Conservation (phyloP, 1,139 yeast species). For the Candida anutae region DNA sequence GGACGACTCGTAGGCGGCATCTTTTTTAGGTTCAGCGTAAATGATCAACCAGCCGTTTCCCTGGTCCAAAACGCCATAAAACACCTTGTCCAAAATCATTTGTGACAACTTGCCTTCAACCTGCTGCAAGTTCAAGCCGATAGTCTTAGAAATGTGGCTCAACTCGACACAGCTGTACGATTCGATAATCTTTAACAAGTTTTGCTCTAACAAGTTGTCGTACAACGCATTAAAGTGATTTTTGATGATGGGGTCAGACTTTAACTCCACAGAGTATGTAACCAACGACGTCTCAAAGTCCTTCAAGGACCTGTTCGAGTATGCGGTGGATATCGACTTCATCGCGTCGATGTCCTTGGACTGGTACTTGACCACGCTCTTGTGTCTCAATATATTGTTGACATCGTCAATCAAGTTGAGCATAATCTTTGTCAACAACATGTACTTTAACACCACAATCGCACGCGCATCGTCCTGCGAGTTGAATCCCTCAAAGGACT, state of each 20-base stretch:
- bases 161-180: conserved; percentile 94
- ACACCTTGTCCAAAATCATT: conserved; percentile 91
- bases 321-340: conserved; percentile 88
- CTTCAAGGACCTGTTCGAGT: conserved; percentile 79
- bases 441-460: conserved; percentile 76
- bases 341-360: conserved; percentile 80
- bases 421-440: conserved; percentile 92
- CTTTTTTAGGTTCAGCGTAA: conserved; percentile 83
- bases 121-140: conserved; percentile 82
- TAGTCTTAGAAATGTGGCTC: conserved; percentile 76
- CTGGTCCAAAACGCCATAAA: conserved; percentile 94
- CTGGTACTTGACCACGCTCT: conserved; percentile 74
- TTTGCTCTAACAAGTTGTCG: conserved; percentile 88
- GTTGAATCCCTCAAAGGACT: conserved; percentile 84
- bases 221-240: conserved; percentile 89
- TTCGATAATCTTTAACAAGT: conserved; percentile 88
- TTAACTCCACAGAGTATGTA: conserved; percentile 65
- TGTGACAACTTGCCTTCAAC: conserved; percentile 93
- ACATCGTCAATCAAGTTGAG: conserved; percentile 81
- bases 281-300: conserved; percentile 81
- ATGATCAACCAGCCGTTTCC: conserved; percentile 97
- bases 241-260: conserved; percentile 81
- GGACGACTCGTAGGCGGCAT: conserved; percentile 83
- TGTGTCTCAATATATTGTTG: conserved; percentile 65
- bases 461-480: conserved; percentile 59